phyloP scores from a whole-genome alignment of 768 basidiomycete species.

The Lentinula sp. region DNA sequence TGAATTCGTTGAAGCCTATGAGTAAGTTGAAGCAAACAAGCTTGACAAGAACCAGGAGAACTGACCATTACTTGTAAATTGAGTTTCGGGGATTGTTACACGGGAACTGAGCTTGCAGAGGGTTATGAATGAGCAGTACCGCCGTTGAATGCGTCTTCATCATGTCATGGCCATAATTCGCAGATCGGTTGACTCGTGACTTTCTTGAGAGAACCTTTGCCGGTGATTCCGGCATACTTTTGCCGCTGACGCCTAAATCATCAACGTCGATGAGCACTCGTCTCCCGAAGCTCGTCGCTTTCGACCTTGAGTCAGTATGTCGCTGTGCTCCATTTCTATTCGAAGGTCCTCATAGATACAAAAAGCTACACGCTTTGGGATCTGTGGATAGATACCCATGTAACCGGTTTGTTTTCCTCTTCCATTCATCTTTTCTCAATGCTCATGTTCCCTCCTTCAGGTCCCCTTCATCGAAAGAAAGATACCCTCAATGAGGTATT shows the following conservation, averaged over 20 bases:
- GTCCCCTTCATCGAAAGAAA: slow-evolving; percentile 46
- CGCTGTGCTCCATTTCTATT: neutral
- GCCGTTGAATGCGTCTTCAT: neutral
- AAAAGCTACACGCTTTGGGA: slow-evolving; percentile 81
- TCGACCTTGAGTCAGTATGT: slow-evolving; percentile 70
- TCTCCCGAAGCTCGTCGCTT: slow-evolving; percentile 62
- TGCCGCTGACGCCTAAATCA: neutral
- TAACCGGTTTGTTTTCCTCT: slow-evolving; percentile 34
- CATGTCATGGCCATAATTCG: neutral
- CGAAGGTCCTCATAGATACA: slow-evolving; percentile 1
- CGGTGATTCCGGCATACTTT: too few relatives aligned
- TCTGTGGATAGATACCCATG: slow-evolving; percentile 81
- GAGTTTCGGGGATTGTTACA: too few relatives aligned
- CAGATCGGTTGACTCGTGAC: neutral
- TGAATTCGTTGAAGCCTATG: too few relatives aligned
- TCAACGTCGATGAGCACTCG: neutral
- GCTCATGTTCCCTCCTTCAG: slow-evolving; percentile 17
- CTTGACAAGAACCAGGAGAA: too few relatives aligned
- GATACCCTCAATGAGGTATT: slow-evolving; percentile 41
- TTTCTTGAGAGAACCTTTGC: too few relatives aligned
- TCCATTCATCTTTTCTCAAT: neutral
- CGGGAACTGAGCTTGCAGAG: too few relatives aligned
- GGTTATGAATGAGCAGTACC: neutral
- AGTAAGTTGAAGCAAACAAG: too few relatives aligned
- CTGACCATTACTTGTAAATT: too few relatives aligned